These are phyloP conservation scores for Ceratocystis cacaofunesta DNA, from an alignment of 2,329 filamentous ascomycete species.

Conservation along the genomic window DNA sequence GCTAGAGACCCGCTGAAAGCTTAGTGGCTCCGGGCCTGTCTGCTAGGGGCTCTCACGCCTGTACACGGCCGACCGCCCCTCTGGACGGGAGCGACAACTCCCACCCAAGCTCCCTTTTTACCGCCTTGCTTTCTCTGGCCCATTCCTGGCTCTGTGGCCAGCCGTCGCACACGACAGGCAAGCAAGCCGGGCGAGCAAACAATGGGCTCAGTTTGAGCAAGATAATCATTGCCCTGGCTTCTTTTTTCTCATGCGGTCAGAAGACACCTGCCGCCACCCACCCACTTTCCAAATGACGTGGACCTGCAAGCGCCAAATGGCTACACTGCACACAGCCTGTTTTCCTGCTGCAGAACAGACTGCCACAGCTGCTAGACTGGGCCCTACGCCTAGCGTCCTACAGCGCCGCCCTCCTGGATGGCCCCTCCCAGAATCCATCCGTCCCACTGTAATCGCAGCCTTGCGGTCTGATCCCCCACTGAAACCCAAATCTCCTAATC, in stretches of 20 bases:
- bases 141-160: neutral
- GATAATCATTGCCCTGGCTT: neutral
- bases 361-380: too few relatives aligned
- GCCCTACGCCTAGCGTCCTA: neutral
- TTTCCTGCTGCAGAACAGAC: too few relatives aligned
- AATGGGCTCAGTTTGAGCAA: neutral
- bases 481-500: neutral
- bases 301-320: too few relatives aligned
- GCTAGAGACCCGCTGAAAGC: too few relatives aligned
- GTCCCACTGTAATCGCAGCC: neutral
- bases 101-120: neutral
- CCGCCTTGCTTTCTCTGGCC: neutral
- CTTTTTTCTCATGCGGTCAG: too few relatives aligned
- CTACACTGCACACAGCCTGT: too few relatives aligned
- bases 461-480: slow-evolving; percentile 2
- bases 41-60: neutral
- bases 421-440: neutral
- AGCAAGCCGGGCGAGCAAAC: neutral
- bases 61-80: neutral
- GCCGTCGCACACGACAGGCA: neutral
- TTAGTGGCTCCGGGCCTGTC: neutral
- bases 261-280: too few relatives aligned
- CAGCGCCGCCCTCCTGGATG: neutral
- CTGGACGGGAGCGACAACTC: too few relatives aligned
- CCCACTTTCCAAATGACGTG: too few relatives aligned